A percentile compares a stretch with the other conserved stretches of the same genome.
These are phyloP conservation scores for Ensete ventricosum DNA, from an alignment of 176 grass and related monocot genomes.

Conservation along the genomic window DNA sequence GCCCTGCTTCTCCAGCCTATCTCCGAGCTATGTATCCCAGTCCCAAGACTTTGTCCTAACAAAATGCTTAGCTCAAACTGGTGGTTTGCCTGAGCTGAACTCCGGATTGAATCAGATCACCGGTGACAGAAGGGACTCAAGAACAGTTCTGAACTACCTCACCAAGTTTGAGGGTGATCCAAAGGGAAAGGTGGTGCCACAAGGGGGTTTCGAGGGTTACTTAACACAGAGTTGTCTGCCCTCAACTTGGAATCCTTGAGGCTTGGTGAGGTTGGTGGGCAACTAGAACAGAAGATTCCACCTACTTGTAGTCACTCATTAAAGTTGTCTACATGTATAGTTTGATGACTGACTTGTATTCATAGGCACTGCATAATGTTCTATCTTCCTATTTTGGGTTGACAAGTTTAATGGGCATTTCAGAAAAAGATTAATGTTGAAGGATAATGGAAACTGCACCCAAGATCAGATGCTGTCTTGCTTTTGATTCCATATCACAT, in stretches of 20 bases:
- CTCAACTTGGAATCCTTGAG: conserved; percentile 13
- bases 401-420: not conserved
- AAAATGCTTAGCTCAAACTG: not conserved
- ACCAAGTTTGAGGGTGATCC: conserved; percentile 16
- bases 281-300: not conserved
- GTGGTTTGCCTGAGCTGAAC: conserved; percentile 15
- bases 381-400: not conserved
- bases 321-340: not conserved
- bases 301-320: not conserved
- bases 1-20: conserved; percentile 99
- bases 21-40: conserved; percentile 26
- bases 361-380: not conserved
- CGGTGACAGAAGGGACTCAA: conserved; percentile 28
- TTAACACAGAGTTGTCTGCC: conserved; percentile 4
- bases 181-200: conserved; percentile 25
- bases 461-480: too few species aligned
- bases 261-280: not conserved
- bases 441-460: too few species aligned
- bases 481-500: too few species aligned
- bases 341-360: not conserved
- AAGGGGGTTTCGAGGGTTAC: conserved; percentile 6
- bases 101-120: conserved; percentile 22
- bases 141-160: conserved; percentile 47
- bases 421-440: not conserved
- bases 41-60: conserved; percentile 14